phyloP scores from a whole-genome alignment of 805 yeast genomes.

The Cyberlindnera suaveolens region DNA sequence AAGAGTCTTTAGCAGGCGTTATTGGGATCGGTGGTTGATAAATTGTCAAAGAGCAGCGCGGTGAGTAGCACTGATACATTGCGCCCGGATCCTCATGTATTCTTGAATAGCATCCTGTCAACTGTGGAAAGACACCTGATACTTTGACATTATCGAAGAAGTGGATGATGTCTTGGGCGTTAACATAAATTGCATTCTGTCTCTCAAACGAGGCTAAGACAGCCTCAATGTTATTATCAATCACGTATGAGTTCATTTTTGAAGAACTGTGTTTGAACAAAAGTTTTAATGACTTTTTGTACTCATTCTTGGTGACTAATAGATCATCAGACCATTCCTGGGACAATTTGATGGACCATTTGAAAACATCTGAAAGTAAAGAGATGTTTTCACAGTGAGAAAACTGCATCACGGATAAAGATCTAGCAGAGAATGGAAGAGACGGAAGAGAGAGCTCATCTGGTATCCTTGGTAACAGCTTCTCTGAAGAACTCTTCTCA shows the following conservation, averaged over 20 bases:
- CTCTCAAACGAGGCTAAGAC: conserved; percentile 37
- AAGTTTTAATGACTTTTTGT: conserved; percentile 45
- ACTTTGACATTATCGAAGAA: conserved; percentile 26
- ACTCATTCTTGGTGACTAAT: conserved; percentile 43
- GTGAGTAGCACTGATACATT: conserved; percentile 26
- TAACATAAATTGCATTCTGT: conserved; percentile 38
- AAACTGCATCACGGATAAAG: conserved; percentile 43
- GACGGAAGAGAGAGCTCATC: conserved; percentile 38
- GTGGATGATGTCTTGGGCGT: conserved; percentile 23
- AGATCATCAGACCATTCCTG: conserved; percentile 48
- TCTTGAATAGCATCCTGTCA: conserved; percentile 42
- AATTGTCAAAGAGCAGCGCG: conserved; percentile 29
- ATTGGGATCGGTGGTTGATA: conserved; percentile 19
- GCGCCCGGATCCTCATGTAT: conserved; percentile 16
- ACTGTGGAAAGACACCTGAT: conserved; percentile 38
- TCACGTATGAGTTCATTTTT: conserved; percentile 41
- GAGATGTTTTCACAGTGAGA: conserved; percentile 40
- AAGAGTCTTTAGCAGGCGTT: conserved; percentile 12
- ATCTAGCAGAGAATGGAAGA: conserved; percentile 49
- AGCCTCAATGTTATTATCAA: conserved; percentile 45
- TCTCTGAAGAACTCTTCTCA: background rate
- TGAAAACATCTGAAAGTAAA: conserved; percentile 41
- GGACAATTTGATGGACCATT: conserved; percentile 46
- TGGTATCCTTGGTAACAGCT: conserved; percentile 37
- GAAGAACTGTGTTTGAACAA: conserved; percentile 46